Conservation (phyloP, 306 rosid genomes). For the Pyrus communis region DNA sequence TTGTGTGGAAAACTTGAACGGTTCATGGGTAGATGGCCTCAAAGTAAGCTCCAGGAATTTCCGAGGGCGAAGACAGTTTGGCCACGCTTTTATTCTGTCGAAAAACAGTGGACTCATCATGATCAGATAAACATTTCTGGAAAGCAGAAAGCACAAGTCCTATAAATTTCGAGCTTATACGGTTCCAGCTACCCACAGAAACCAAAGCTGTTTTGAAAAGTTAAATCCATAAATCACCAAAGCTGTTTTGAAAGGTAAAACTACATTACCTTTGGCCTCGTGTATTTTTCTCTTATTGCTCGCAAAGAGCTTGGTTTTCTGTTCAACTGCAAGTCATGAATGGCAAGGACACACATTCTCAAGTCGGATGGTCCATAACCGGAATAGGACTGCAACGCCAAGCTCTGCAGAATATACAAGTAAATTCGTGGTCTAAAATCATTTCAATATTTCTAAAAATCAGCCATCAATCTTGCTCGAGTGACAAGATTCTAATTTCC, state of each 20-base stretch:
- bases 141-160: not conserved
- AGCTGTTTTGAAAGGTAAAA: not conserved
- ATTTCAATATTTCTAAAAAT: not conserved
- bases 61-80: constrained; percentile 11
- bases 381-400: constrained; percentile 21
- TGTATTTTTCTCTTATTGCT: constrained; percentile 35
- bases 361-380: constrained; percentile 31
- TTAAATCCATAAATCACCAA: not conserved
- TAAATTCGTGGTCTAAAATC: too few species aligned
- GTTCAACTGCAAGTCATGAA: constrained; percentile 33
- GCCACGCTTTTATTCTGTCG: constrained; percentile 32
- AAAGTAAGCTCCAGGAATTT: constrained; percentile 36
- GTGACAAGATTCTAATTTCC: not conserved
- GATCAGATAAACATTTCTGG: not conserved
- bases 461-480: not conserved
- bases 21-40: constrained; percentile 19
- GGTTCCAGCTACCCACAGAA: not conserved
- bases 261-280: constrained; percentile 23
- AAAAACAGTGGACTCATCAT: not conserved
- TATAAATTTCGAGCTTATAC: not conserved
- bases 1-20: not conserved
- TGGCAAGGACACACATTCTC: constrained; percentile 32
- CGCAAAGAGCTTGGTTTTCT: constrained; percentile 18
- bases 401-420: constrained; percentile 15
- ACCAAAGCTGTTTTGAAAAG: not conserved